Percentiles rank a stretch among this genome's conserved stretches.
Evolutionary conservation across 305 asterid species (phyloP).

Genomic region (Nicotiana rustica): DNA sequence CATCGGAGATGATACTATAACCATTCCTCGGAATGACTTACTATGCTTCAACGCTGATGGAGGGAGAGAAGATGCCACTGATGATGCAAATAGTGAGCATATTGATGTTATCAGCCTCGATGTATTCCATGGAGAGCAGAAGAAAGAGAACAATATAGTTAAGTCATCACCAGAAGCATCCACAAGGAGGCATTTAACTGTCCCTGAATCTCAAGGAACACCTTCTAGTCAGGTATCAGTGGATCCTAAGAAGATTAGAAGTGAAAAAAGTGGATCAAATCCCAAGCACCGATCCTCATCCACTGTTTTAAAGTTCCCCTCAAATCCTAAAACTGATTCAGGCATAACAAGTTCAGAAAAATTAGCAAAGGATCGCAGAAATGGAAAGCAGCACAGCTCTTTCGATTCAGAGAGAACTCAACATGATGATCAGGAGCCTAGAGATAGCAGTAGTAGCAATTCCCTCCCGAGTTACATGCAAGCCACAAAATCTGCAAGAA

Average conservation of each 20-base stretch:
- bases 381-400: constrained; percentile 58
- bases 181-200: constrained; percentile 69
- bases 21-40: constrained; percentile 39
- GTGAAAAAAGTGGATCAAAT: constrained; percentile 60
- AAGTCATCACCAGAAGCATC: constrained; percentile 75
- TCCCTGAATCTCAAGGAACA: constrained; percentile 76
- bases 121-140: constrained; percentile 49
- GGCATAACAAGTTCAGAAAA: constrained; percentile 45
- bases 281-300: constrained; percentile 59
- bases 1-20: constrained; percentile 51
- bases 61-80: constrained; percentile 45
- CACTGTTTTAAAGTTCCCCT: constrained; percentile 50
- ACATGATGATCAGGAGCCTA: constrained; percentile 80
- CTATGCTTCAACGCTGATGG: constrained; percentile 44
- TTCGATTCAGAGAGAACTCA: constrained; percentile 71
- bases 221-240: constrained; percentile 78
- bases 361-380: too few relatives aligned
- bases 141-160: constrained; percentile 49
- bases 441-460: constrained; percentile 77
- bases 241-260: constrained; percentile 64
- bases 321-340: constrained; percentile 54
- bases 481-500: constrained; percentile 96
- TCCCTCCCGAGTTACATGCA: constrained; percentile 98
- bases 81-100: constrained; percentile 45
- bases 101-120: constrained; percentile 46